Percentiles rank a stretch among this genome's conserved stretches.
Conservation (phyloP, 2,329 filamentous ascomycete species). For the Scedosporium apiospermum region DNA sequence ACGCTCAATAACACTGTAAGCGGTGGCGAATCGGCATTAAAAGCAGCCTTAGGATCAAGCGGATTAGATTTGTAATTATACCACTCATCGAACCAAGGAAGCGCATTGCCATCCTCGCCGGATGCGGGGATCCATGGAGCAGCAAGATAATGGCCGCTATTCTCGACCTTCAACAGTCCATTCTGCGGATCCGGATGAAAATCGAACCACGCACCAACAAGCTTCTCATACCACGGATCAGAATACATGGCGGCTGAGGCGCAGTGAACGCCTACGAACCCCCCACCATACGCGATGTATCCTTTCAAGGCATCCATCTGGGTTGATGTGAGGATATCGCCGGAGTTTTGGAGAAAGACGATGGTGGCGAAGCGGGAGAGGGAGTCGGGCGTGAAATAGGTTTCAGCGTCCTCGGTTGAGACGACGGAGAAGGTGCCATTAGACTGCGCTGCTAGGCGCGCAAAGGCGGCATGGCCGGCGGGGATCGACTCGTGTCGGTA, state of each 20-base stretch:
- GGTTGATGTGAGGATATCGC: slow-evolving; percentile 22
- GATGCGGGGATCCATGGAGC: slow-evolving; percentile 4
- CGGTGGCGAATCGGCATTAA: slow-evolving; percentile 11
- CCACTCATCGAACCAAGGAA: slow-evolving; percentile 29
- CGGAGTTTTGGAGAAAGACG: slow-evolving; percentile 28
- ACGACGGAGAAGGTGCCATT: slow-evolving; percentile 20
- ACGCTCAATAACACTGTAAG: slow-evolving; percentile 22
- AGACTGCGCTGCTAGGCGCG: slow-evolving; percentile 16
- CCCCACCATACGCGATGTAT: slow-evolving; percentile 24
- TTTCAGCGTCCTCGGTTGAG: slow-evolving; percentile 24
- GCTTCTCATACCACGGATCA: slow-evolving; percentile 24
- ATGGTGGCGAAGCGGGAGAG: slow-evolving; percentile 24
- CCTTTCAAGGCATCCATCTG: slow-evolving; percentile 23
- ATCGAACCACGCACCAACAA: slow-evolving; percentile 28
- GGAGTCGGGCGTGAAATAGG: slow-evolving; percentile 18
- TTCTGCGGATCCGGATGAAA: slow-evolving; percentile 27
- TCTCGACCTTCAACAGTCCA: slow-evolving; percentile 20
- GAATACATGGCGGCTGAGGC: slow-evolving; percentile 23
- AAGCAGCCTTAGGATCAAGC: slow-evolving; percentile 17
- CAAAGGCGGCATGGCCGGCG: slow-evolving; percentile 22
- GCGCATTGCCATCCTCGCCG: background rate
- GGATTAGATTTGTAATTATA: slow-evolving; percentile 25
- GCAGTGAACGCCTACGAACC: slow-evolving; percentile 30
- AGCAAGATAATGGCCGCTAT: slow-evolving; percentile 20
- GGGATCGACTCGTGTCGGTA: slow-evolving; percentile 30